Base-by-base conservation (phyloP, 2,329 filamentous ascomycete species). In the Hymenoscyphus infarciens region DNA sequence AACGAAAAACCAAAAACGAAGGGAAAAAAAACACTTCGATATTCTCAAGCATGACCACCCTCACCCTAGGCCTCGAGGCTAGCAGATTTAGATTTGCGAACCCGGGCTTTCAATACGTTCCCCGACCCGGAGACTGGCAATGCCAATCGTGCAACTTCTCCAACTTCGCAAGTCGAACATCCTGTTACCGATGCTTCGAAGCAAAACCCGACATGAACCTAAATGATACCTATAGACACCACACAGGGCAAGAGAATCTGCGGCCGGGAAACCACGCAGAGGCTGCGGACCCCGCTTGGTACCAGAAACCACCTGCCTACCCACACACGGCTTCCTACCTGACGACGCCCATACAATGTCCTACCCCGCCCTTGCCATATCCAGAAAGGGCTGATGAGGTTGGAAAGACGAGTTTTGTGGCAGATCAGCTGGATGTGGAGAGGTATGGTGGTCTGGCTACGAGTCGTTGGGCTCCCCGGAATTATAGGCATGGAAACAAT, bases 381-480 rank as follows among this genome's bases (percentile, higher is more conserved):
- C 52, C 52, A 55, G 29, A 27, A n/a, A 31, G 8, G 2, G 29
- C 16, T 5, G 42, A 49, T 49, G 42, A 49, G 42, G n/a, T 49
- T 15, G 19, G 42, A 10, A 55, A 3, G 25, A 29, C 52, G 29
- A 55, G 25, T 10, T 55, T 8, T n/a, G 2, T 55, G 25, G 11
- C 25, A 10, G 52, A 31, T 16, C 15, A 33, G 8, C 35, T 59
- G 8, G 19, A 60, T 35, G 15, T 16, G 2, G 16, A 57, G 19
- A 56, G 38, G 31, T 61, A 59, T 35, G 69, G 70, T 2, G 70
- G 70, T 1, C 57, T 71, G 4, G 60, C 66, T 8, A 64, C 66
- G 0, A 72, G 71, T 56, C 63, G 67, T 25, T 73, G 70, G 70
- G 71, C 71, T 16, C 70, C 70, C 22, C 67, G 71, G 33, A 65